Evolutionary conservation across 2,329 filamentous ascomycete genomes (phyloP), one percentile per base, ranked within the genome.

Genomic region (Sporothrix schenckii): DNA sequence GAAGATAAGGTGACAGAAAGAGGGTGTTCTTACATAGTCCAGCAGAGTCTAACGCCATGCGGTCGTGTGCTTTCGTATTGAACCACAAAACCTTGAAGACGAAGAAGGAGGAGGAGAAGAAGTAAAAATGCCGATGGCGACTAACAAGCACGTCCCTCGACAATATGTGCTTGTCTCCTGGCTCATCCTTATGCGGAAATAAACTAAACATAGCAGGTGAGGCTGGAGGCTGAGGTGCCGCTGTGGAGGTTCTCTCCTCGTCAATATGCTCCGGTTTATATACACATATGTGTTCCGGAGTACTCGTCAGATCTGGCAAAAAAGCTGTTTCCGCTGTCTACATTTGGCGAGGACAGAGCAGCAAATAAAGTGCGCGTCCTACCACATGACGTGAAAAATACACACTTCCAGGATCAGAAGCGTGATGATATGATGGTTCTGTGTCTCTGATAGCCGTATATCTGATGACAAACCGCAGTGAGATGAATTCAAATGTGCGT

Each of bases 141-240:
- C n/a, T 58, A 10, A 10, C 41, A 21, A 34, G 56, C 56, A 30
- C n/a, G 21, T 30, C 56, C 30, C 39, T 21, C 4, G 60, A 19
- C 34, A 65, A n/a, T 21, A 9, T n/a, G 34, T 66, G 44, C 49
- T 66, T 66, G 61, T 30, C 56, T 41, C 9, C 30, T 30, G 54
- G 56, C 56, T 60, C 56, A 21, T 60, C 34, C 14, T 6, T 6
- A 56, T 13, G 27, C 27, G 52, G n/a, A 54, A n/a, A 19, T n/a
- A 60, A 19, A 39, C 30, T 30, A 34, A 41, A n/a, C 56, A 61
- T 61, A 39, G 11, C 34, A 61, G 19, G 30, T 60, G 56, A 60
- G 56, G n/a, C 16, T n/a, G 56, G 7, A 21, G n/a, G 24, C 44
- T 34, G 56, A 39, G 34, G 56, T 34, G 56, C 10, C 56, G 44